Conservation (phyloP, 2,329 filamentous ascomycete genomes). For the Zelopaecilomyces penicillatus region DNA sequence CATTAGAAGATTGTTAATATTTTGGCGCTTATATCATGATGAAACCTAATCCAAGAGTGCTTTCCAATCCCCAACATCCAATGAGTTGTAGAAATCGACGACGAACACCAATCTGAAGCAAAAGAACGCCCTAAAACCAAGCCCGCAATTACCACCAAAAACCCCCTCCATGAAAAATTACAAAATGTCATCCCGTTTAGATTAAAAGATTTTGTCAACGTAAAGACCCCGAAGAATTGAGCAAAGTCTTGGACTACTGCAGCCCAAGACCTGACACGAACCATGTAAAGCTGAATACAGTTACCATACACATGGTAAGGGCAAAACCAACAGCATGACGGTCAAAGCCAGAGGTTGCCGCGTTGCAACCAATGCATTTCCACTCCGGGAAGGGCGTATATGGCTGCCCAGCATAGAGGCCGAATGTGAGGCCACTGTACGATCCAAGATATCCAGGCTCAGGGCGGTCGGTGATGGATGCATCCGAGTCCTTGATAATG, state of each 20-base stretch:
- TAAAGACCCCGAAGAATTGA: neutral
- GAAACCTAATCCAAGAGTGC: slow-evolving; percentile 7
- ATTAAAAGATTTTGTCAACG: neutral
- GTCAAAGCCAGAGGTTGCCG: slow-evolving; percentile 39
- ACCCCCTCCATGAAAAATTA: slow-evolving; percentile 2
- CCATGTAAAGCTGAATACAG: slow-evolving; percentile 55
- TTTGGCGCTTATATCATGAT: slow-evolving; percentile 6
- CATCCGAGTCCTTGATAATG: slow-evolving; percentile 52
- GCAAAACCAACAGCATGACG: slow-evolving; percentile 41
- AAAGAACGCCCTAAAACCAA: slow-evolving; percentile 6
- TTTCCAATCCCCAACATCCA: slow-evolving; percentile 6
- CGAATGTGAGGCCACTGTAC: slow-evolving; percentile 44
- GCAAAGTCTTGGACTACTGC: too few species aligned
- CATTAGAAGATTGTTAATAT: slow-evolving; percentile 9
- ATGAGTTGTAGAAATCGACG: neutral
- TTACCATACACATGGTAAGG: slow-evolving; percentile 45
- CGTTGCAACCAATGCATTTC: slow-evolving; percentile 52
- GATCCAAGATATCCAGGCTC: slow-evolving; percentile 48
- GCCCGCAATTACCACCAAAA: slow-evolving; percentile 5
- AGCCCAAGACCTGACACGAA: slow-evolving; percentile 46
- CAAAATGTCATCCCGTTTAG: neutral
- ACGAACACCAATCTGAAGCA: slow-evolving; percentile 2
- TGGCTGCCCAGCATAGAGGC: slow-evolving; percentile 44
- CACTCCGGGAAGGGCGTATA: slow-evolving; percentile 46
- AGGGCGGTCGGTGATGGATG: slow-evolving; percentile 39